Percentiles rank a stretch among this genome's conserved stretches.
phyloP scores from a whole-genome alignment of 2,329 filamentous ascomycete species.

The Mariannaea sp. region DNA sequence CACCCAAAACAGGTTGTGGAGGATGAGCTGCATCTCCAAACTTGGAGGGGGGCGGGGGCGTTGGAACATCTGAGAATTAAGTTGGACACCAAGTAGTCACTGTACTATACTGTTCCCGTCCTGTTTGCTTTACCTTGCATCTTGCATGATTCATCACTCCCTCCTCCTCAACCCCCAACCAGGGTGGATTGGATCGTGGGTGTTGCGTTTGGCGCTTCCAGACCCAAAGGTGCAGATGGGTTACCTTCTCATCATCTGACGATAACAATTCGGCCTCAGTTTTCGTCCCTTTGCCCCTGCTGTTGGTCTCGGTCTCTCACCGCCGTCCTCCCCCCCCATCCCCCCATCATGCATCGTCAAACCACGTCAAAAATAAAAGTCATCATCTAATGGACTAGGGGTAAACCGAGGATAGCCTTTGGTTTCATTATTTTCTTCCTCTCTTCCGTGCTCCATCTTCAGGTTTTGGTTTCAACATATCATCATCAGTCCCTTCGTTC shows the following conservation, averaged over 20 bases:
- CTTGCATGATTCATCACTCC: conserved; percentile 21
- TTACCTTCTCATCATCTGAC: conserved; percentile 29
- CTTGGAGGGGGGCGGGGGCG: neutral
- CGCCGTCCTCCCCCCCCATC: conserved; percentile 6
- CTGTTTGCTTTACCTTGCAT: conserved; percentile 19
- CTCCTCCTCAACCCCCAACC: conserved; percentile 3
- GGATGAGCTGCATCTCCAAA: neutral
- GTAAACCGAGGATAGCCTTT: neutral
- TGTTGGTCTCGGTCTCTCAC: conserved; percentile 14
- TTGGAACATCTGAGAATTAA: neutral
- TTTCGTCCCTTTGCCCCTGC: conserved; percentile 16
- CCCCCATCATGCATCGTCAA: conserved; percentile 6
- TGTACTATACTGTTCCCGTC: neutral
- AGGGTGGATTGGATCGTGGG: neutral
- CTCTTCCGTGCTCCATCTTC: neutral
- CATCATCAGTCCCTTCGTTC: neutral
- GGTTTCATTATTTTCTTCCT: neutral
- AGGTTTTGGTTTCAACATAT: neutral
- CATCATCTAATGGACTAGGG: neutral
- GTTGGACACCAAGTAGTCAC: neutral
- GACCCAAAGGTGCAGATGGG: conserved; percentile 17
- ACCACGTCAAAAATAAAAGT: conserved; percentile 7
- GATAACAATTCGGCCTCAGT: conserved; percentile 35
- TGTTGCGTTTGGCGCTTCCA: neutral
- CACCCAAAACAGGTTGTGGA: neutral